A percentile compares a stretch with the other conserved stretches of the same genome.
Conservation (phyloP, 108 stramenopile genomes). For the Parmales sp. region DNA sequence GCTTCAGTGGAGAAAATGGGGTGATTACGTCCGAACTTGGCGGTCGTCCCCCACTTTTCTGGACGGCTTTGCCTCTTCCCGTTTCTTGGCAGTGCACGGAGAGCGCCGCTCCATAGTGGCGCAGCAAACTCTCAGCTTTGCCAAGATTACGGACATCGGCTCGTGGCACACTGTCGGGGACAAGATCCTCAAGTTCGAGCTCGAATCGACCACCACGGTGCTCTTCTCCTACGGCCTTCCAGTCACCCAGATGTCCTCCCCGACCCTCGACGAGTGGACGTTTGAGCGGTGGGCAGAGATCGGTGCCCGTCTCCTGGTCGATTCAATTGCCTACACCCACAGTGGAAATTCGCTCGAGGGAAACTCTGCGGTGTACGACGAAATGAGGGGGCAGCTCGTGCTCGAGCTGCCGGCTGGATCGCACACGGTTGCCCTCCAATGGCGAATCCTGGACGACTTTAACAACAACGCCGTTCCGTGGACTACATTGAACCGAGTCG, state of each 20-base stretch:
- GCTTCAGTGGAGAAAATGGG: slow-evolving; percentile 17
- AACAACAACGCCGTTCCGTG: background rate
- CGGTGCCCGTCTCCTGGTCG: slow-evolving; percentile 9
- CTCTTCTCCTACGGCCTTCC: background rate
- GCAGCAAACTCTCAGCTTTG: background rate
- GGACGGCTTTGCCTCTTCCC: slow-evolving; percentile 17
- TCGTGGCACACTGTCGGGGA: slow-evolving; percentile 13
- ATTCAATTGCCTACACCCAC: background rate
- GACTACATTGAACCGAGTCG: background rate
- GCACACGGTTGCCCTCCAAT: slow-evolving; percentile 42
- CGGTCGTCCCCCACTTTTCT: background rate
- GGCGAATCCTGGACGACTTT: slow-evolving; percentile 14
- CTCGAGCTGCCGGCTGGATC: slow-evolving; percentile 30
- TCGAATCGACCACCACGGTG: background rate
- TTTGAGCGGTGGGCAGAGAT: background rate
- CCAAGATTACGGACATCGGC: background rate
- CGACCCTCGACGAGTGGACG: slow-evolving; percentile 2
- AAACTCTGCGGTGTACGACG: background rate
- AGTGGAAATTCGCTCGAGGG: background rate
- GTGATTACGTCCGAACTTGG: background rate
- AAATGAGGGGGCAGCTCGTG: slow-evolving; percentile 15
- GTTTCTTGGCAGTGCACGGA: background rate
- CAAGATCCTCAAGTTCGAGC: slow-evolving; percentile 13
- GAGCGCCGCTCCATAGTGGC: slow-evolving; percentile 3
- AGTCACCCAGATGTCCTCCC: background rate